Evolutionary conservation across 495 filamentous ascomycete species (phyloP).

Genomic region (Ascodesmis nigricans): DNA sequence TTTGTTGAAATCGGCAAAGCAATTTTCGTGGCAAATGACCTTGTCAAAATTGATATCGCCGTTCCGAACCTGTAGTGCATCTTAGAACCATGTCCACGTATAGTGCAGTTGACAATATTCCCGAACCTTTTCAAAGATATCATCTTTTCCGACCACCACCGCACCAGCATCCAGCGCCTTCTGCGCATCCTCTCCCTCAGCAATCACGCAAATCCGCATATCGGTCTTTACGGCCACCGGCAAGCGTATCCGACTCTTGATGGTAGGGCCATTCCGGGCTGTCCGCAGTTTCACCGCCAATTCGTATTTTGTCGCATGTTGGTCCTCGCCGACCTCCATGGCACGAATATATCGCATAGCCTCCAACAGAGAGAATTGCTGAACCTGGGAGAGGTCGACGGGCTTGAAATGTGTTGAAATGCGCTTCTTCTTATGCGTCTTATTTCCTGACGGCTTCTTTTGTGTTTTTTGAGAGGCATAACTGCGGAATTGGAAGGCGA

Average conservation of each 20-base stretch:
- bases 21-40: constrained; percentile 66
- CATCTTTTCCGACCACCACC: constrained; percentile 59
- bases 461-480: constrained; percentile 14
- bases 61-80: constrained; percentile 12
- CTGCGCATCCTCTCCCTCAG: constrained; percentile 15
- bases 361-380: constrained; percentile 65
- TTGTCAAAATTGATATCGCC: constrained; percentile 59
- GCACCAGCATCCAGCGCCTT: constrained; percentile 59
- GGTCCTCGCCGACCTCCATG: constrained; percentile 66
- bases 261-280: constrained; percentile 54
- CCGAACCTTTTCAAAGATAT: constrained; percentile 41
- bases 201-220: constrained; percentile 21
- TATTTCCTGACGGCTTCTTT: constrained; percentile 24
- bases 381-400: constrained; percentile 35
- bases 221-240: constrained; percentile 48
- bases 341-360: constrained; percentile 92
- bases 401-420: constrained; percentile 40
- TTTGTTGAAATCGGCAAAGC: constrained; percentile 29
- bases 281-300: constrained; percentile 57
- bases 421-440: constrained; percentile 44
- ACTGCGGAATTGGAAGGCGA: constrained; percentile 1
- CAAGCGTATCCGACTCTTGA: constrained; percentile 70
- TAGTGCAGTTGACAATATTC: background rate
- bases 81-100: background rate
- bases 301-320: constrained; percentile 62